Base-by-base conservation (phyloP, 495 filamentous ascomycete species). In the Beverwykella pulmonaria region DNA sequence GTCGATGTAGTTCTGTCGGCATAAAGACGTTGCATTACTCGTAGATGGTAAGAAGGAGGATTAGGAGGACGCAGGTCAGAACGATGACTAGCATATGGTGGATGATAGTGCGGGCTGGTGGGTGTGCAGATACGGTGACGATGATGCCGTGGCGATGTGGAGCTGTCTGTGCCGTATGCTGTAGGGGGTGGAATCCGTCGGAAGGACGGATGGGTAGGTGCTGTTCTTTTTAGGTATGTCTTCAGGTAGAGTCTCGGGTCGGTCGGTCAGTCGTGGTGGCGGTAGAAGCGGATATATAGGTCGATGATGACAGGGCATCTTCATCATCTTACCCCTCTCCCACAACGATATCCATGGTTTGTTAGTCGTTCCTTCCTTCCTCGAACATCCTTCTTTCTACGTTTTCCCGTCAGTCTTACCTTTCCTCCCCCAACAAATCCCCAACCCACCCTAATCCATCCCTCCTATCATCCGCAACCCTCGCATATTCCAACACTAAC, bases 401-500 rank as follows among this genome's bases (percentile, higher is more conserved):
- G 4, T 12, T 2, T 2, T 15, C 17, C 15, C 9, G 14, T 7
- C 25, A 30, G 25, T 27, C 19, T 32, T 20, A 34, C 52, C 39
- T 23, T 53, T 59, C 54, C 19, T 50, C 62, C 19, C 12, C 41
- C 25, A 62, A 26, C 39, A 69, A 23, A 60, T 73, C 71, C 7
- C 34, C 58, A 10, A 70, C 71, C 52, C 53, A 74, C 3, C 65
- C 72, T 39, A 74, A 27, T 20, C 63, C 53, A 36, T 70, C 59
- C 41, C 72, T 53, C 17, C 47, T 19, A 23, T 64, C 59, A 59
- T 71, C 69, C 1, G 30, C n/a, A 23, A 74, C 56, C 27, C 72
- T 47, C 46, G 69, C 69, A 36, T 72, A 74, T 50, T 74, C 72
- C 10, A 74, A 39, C 20, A 74, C 19, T 27, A 74, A 36, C 29